Evolutionary conservation across 441 rosid species (phyloP).

Genomic region (Geranium incanum): DNA sequence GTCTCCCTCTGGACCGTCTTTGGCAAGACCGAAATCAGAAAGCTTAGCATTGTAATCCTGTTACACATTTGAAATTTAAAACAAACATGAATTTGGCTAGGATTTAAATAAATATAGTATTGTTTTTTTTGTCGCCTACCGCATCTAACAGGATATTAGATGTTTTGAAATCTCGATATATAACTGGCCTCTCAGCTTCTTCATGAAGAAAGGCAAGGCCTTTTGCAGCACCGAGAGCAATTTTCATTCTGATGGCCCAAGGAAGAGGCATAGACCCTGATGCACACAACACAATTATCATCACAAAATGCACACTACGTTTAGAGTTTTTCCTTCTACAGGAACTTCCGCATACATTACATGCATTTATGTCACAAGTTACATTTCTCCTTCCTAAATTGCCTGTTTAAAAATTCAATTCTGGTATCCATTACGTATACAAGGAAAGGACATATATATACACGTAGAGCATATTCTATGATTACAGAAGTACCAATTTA

Average conservation of each 20-base stretch:
- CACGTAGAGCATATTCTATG: no score
- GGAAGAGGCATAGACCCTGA: constrained; percentile 44
- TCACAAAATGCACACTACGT: not conserved
- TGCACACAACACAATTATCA: constrained; percentile 5
- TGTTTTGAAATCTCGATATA: constrained; percentile 43
- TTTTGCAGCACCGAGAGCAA: constrained; percentile 39
- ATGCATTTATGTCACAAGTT: no score
- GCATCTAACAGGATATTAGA: constrained; percentile 41
- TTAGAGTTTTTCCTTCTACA: not conserved
- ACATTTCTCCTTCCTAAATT: no score
- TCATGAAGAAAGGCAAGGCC: constrained; percentile 51
- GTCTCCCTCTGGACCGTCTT: constrained; percentile 43
- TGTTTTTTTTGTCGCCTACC: constrained; percentile 20
- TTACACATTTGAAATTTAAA: constrained; percentile 12
- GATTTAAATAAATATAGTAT: not conserved
- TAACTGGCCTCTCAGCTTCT: constrained; percentile 41
- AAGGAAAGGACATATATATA: no score
- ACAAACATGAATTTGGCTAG: not conserved
- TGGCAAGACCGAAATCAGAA: constrained; percentile 42
- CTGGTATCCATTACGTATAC: no score
- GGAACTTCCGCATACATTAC: not conserved
- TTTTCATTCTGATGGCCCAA: constrained; percentile 40
- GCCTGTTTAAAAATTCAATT: no score
- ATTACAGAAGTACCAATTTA: no score
- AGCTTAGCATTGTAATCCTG: constrained; percentile 48